A percentile compares a stretch with the other conserved stretches of the same genome.
These are phyloP conservation scores for Bruguiera gymnorhiza DNA, from an alignment of 345 rosid species.

Conservation along the genomic window DNA sequence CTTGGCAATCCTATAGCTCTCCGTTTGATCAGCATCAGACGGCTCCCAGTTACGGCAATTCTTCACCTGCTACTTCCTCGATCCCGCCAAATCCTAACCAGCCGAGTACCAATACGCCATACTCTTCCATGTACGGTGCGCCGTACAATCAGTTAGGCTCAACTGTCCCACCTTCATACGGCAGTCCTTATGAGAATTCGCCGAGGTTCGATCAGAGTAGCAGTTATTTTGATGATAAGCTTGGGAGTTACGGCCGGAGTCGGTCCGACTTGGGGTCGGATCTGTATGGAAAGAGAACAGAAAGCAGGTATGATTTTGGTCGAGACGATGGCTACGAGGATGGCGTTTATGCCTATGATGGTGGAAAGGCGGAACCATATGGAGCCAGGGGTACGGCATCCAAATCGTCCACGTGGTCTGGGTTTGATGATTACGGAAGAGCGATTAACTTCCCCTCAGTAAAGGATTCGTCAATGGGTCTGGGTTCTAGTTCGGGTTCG, in stretches of 20 bases:
- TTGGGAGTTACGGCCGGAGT: constrained; percentile 38
- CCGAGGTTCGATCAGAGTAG: constrained; percentile 51
- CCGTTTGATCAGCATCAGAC: constrained; percentile 64
- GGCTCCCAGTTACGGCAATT: constrained; percentile 36
- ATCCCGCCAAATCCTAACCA: constrained; percentile 25
- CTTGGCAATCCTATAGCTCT: constrained; percentile 48
- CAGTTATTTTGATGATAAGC: constrained; percentile 45
- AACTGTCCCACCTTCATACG: constrained; percentile 42
- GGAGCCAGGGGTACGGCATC: constrained; percentile 94
- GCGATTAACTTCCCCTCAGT: constrained; percentile 57
- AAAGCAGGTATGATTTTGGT: constrained; percentile 40
- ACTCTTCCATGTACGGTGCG: constrained; percentile 43
- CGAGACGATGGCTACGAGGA: constrained; percentile 66
- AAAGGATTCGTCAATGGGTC: constrained; percentile 43
- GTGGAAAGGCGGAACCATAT: constrained; percentile 82
- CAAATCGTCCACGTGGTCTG: constrained; percentile 63
- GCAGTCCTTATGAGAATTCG: constrained; percentile 46
- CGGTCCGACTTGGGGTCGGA: constrained; percentile 62
- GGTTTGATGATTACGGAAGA: constrained; percentile 93
- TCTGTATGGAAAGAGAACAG: constrained; percentile 57
- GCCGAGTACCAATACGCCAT: constrained; percentile 11
- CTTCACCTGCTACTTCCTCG: constrained; percentile 27
- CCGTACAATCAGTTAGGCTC: constrained; percentile 41
- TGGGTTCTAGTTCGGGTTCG: constrained; percentile 34
- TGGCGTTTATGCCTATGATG: constrained; percentile 82